phyloP scores from a whole-genome alignment of 1,284 basidiomycete genomes.

The Anthracocystis walkeri region DNA sequence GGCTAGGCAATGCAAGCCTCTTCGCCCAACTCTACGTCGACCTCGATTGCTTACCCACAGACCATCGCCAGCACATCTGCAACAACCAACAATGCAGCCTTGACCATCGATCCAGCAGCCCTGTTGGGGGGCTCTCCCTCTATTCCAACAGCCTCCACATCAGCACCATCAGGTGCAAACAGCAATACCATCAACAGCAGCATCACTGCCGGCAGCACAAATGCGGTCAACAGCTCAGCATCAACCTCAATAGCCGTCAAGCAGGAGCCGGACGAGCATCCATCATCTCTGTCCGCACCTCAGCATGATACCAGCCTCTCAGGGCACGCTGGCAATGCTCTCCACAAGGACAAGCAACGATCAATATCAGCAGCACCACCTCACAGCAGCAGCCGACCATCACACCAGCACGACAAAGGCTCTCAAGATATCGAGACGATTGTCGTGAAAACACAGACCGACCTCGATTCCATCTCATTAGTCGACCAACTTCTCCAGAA shows the following conservation, averaged over 20 bases:
- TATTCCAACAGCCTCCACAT: not conserved
- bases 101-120: conserved; percentile 44
- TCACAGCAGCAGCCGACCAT: too few species aligned
- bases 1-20: conserved; percentile 44
- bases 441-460: conserved; percentile 1
- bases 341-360: not conserved
- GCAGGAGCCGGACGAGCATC: conserved; percentile 30
- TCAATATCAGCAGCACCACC: conserved; percentile 9
- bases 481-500: conserved; percentile 21
- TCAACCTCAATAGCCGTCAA: conserved; percentile 29
- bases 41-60: conserved; percentile 6
- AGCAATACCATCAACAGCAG: too few species aligned
- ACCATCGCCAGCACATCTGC: conserved; percentile 5
- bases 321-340: not conserved
- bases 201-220: conserved; percentile 1
- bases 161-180: too few species aligned
- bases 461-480: conserved; percentile 12
- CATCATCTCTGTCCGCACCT: not conserved
- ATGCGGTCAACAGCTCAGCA: conserved; percentile 3
- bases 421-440: not conserved
- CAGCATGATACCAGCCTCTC: not conserved
- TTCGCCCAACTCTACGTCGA: conserved; percentile 23
- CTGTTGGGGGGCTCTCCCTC: conserved; percentile 9
- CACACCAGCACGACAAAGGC: not conserved
- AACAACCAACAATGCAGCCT: conserved; percentile 16